Conservation (phyloP, 2,329 filamentous ascomycete species). For the Beauveria varroae region DNA sequence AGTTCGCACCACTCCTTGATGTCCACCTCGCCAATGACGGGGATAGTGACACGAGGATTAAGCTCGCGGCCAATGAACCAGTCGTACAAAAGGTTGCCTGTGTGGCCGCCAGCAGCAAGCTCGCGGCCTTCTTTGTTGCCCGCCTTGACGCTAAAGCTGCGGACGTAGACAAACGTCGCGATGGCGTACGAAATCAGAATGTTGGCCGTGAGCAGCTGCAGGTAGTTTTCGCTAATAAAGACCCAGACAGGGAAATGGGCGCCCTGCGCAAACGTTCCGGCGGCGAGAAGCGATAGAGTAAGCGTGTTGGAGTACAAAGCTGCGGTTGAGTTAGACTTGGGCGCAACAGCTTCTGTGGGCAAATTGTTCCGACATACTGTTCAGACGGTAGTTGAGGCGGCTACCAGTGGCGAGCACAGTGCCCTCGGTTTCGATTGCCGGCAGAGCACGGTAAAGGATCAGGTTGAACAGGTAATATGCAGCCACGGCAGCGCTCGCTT, state of each 20-base stretch:
- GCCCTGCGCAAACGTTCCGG: constrained; percentile 69
- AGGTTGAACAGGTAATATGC: constrained; percentile 74
- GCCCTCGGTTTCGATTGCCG: constrained; percentile 64
- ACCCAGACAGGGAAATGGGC: constrained; percentile 83
- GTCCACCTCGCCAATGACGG: constrained; percentile 76
- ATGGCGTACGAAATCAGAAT: constrained; percentile 67
- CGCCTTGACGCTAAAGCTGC: constrained; percentile 74
- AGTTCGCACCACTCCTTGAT: constrained; percentile 88
- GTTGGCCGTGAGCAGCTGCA: constrained; percentile 78
- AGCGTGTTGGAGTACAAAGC: constrained; percentile 69
- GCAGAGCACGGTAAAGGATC: constrained; percentile 67
- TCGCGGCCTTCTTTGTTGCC: constrained; percentile 66
- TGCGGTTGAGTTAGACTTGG: constrained; percentile 27
- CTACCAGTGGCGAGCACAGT: constrained; percentile 63
- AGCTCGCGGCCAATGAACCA: constrained; percentile 96
- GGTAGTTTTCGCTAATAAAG: constrained; percentile 85
- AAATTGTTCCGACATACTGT: constrained; percentile 41
- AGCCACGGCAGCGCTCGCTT: constrained; percentile 61
- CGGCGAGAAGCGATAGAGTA: constrained; percentile 62
- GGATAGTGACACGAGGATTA: constrained; percentile 76
- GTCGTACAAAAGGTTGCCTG: constrained; percentile 83
- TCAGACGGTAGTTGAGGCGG: constrained; percentile 74
- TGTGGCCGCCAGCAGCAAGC: constrained; percentile 72
- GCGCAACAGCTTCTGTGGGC: neutral
- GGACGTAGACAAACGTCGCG: constrained; percentile 71